Evolutionary conservation across 73 alveolate genomes (phyloP).

Genomic region (Tetrahymena malaccensis): DNA sequence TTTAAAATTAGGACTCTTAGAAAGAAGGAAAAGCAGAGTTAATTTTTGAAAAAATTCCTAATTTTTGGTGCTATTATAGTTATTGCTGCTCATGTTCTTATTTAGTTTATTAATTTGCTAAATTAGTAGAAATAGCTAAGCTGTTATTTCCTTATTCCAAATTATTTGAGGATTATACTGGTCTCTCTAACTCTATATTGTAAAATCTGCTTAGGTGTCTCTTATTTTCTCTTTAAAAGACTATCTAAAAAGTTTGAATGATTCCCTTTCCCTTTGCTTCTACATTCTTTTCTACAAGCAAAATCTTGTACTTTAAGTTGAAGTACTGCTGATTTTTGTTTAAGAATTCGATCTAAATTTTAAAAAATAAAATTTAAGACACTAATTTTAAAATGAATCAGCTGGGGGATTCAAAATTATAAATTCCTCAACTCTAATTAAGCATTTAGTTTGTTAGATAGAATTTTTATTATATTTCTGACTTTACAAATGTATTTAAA

Average conservation of each 20-base stretch:
- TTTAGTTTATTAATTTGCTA: neutral
- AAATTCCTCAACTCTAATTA: neutral
- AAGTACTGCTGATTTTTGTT: neutral
- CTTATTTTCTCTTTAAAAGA: neutral
- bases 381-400: neutral
- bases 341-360: neutral
- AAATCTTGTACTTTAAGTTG: neutral
- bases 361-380: neutral
- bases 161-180: neutral
- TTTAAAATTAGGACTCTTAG: neutral
- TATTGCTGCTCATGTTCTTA: neutral
- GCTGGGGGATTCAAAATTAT: neutral
- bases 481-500: neutral
- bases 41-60: neutral
- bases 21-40: neutral
- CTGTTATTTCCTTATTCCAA: neutral
- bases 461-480: neutral
- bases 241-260: neutral
- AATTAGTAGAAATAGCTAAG: neutral
- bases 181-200: neutral
- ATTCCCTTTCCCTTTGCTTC: neutral
- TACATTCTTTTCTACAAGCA: neutral
- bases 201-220: neutral
- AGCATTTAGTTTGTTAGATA: neutral
- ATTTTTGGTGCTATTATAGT: neutral